Evolutionary conservation across 805 yeast genomes (phyloP), one percentile per base, ranked within the genome.

Genomic region (Cyberlindnera meyerae): DNA sequence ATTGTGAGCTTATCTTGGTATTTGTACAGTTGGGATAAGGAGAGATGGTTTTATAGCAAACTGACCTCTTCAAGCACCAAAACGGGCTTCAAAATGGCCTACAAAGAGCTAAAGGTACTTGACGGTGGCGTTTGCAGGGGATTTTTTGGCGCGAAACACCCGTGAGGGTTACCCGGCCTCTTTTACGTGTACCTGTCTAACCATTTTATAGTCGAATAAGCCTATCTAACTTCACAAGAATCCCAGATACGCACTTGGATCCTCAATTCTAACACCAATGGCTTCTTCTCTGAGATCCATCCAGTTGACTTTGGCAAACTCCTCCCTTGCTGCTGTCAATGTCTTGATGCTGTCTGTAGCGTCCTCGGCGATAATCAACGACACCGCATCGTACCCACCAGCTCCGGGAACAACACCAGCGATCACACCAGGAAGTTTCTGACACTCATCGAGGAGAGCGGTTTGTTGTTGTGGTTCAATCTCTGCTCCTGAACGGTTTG

Each of bases 381-480:
- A 75, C 14, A 93, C 75, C 1, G 98, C 98, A 64, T 93, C 98
- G 55, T 79, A 83, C 0, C 98, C 98, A 18, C 98, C 98, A 0
- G 98, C 98, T 2, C 98, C 98, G 0, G 98, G 98, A 4, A 93
- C 95, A 24, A 93, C 89, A n/a, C 96, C 97, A 0, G 96, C 95
- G 14, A 90, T 49, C 21, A 87, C 93, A 12, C 98, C 98, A 0
- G 65, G 65, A 15, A 85, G 54, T 8, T 58, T 47, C 27, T 69
- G 57, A 40, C 83, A 77, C 13, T 64, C 57, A 52, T 90, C 77
- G 7, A 93, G 62, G 6, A 93, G 65, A 2, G 48, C 42, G 0
- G 96, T 84, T 60, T 93, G 98, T 15, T 70, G 64, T 2, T 54
- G 59, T 0, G 98, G 98, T 59, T 93, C 97, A 33, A 93, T 76